Conservation (phyloP, 2,329 filamentous ascomycete genomes). For the Sporothrix protearum region DNA sequence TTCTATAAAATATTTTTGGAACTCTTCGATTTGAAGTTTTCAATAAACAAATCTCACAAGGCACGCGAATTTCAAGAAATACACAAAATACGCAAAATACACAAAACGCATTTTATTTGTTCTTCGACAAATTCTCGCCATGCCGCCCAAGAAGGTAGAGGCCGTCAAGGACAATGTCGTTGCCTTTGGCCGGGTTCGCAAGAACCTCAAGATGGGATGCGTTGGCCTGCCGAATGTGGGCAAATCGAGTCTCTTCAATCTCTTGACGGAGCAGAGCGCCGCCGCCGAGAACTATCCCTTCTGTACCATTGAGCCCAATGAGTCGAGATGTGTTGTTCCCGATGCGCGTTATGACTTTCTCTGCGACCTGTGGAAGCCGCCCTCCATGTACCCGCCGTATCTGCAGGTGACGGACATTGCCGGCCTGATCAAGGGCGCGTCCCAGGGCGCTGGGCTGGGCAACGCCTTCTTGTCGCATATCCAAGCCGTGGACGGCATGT, state of each 20-base stretch:
- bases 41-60: neutral
- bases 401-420: slow-evolving; percentile 47
- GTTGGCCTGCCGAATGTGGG: slow-evolving; percentile 46
- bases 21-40: neutral
- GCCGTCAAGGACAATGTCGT: slow-evolving; percentile 44
- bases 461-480: slow-evolving; percentile 47
- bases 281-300: slow-evolving; percentile 46
- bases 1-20: neutral
- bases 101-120: neutral
- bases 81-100: neutral
- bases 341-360: slow-evolving; percentile 46
- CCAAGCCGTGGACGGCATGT: slow-evolving; percentile 46
- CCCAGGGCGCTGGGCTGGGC: slow-evolving; percentile 43
- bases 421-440: slow-evolving; percentile 45
- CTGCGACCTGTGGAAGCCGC: slow-evolving; percentile 46
- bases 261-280: slow-evolving; percentile 46
- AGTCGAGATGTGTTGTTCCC: slow-evolving; percentile 45
- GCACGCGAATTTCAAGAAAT: neutral
- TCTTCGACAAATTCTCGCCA: slow-evolving; percentile 27
- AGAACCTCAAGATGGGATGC: slow-evolving; percentile 48
- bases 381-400: slow-evolving; percentile 44
- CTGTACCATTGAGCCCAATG: slow-evolving; percentile 47
- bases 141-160: slow-evolving; percentile 44
- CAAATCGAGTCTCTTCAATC: slow-evolving; percentile 46
- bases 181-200: slow-evolving; percentile 43